A percentile compares a stretch with the other conserved stretches of the same genome.
phyloP scores from a whole-genome alignment of 768 basidiomycete genomes.

The Leccinum barrowsii region DNA sequence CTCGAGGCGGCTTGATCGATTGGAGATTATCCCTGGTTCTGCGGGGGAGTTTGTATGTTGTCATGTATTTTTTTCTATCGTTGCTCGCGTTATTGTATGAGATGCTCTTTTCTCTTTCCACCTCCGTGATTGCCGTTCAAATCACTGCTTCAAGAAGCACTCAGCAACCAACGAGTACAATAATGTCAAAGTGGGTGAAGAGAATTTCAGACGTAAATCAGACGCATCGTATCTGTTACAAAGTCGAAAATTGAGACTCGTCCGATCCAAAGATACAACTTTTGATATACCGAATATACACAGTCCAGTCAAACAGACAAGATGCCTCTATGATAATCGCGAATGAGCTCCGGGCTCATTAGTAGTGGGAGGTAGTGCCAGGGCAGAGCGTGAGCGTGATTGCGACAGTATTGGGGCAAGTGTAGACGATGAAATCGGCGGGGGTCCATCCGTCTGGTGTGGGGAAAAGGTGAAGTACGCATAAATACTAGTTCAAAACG shows the following conservation, averaged over 20 bases:
- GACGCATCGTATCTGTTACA: neutral
- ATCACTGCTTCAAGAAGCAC: neutral
- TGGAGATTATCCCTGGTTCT: neutral
- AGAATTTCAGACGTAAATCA: neutral
- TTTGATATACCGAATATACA: neutral
- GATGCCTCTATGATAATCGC: neutral
- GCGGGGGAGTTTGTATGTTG: neutral
- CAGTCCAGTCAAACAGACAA: neutral
- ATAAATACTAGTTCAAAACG: neutral
- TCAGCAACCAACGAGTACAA: neutral
- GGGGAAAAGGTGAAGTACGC: neutral
- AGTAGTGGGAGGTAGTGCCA: neutral
- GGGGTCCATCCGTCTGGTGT: constrained; percentile 22
- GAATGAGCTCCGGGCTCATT: neutral
- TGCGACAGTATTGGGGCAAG: constrained; percentile 20
- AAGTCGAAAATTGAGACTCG: neutral
- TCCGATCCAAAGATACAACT: neutral
- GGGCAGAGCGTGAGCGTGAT: constrained; percentile 32
- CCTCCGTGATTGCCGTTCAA: neutral
- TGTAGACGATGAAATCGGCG: constrained; percentile 27
- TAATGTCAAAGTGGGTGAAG: neutral
- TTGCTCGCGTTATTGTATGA: neutral
- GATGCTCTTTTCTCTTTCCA: neutral
- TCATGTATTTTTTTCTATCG: neutral
- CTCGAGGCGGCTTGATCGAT: constrained; percentile 2